Evolutionary conservation across 495 filamentous ascomycete species (phyloP).

Genomic region (Umbilicaria muhlenbergii): DNA sequence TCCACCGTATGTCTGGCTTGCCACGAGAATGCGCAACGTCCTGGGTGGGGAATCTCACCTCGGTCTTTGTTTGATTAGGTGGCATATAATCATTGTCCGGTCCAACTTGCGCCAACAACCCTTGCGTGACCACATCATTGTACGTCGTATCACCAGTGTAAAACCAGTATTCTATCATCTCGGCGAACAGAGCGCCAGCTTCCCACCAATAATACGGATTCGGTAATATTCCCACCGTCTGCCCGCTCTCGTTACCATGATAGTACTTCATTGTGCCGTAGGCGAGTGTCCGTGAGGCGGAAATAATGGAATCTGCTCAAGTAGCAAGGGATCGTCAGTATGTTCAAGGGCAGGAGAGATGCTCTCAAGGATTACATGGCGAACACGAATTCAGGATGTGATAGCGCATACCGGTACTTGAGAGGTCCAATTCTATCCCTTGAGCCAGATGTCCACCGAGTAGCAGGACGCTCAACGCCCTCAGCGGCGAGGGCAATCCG

Average conservation of each 20-base stretch:
- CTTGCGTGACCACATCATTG: slow-evolving; percentile 36
- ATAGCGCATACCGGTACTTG: slow-evolving; percentile 7
- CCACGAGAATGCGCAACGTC: too few relatives aligned
- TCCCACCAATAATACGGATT: slow-evolving; percentile 60
- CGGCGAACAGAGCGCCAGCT: slow-evolving; percentile 53
- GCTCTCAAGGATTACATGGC: not conserved
- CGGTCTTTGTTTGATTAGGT: slow-evolving; percentile 40
- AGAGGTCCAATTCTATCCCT: slow-evolving; percentile 9
- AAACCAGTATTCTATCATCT: slow-evolving; percentile 55
- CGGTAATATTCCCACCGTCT: slow-evolving; percentile 41
- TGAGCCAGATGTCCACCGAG: slow-evolving; percentile 3
- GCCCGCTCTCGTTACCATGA: slow-evolving; percentile 44
- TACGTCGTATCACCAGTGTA: slow-evolving; percentile 47
- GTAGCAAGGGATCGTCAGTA: not conserved
- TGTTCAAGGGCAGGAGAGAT: not conserved
- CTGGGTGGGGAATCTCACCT: slow-evolving; percentile 12
- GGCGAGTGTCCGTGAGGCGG: slow-evolving; percentile 40
- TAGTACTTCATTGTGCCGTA: slow-evolving; percentile 59
- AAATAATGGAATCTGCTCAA: slow-evolving; percentile 45
- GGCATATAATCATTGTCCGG: slow-evolving; percentile 44
- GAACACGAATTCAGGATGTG: not conserved
- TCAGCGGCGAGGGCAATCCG: not conserved
- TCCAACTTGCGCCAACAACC: slow-evolving; percentile 44
- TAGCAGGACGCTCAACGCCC: slow-evolving; percentile 3
- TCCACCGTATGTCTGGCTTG: too few relatives aligned